Percentiles rank a stretch among this genome's conserved stretches.
These are phyloP conservation scores for Brassica incana DNA, from an alignment of 345 rosid species.

Conservation along the genomic window DNA sequence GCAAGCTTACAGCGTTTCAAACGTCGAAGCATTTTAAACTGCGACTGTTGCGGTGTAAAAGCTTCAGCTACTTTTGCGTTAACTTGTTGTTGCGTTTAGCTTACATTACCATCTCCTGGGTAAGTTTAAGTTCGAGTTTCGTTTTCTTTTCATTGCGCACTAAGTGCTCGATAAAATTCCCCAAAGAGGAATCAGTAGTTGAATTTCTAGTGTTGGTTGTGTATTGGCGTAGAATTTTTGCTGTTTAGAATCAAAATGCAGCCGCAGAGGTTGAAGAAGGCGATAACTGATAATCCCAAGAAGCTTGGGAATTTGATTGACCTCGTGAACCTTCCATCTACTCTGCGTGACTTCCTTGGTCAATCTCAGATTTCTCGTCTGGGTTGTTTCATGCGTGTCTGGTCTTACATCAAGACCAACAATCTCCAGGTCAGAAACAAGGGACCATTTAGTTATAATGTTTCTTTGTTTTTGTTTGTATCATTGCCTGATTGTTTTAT, in stretches of 20 bases:
- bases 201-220: neutral
- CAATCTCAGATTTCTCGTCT: constrained; percentile 87
- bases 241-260: constrained; percentile 50
- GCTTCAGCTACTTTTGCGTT: neutral
- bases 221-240: constrained; percentile 5
- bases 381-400: constrained; percentile 84
- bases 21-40: neutral
- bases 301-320: constrained; percentile 80
- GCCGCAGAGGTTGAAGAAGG: constrained; percentile 71
- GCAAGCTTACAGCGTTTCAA: constrained; percentile 2
- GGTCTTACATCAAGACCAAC: constrained; percentile 84
- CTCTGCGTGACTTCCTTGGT: constrained; percentile 81
- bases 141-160: neutral
- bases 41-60: neutral
- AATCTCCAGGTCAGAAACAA: constrained; percentile 67
- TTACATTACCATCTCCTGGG: neutral
- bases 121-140: neutral
- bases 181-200: neutral
- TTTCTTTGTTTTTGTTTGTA: neutral
- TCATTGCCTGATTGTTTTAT: constrained; percentile 7
- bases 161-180: constrained; percentile 40
- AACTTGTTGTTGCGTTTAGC: neutral
- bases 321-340: constrained; percentile 85
- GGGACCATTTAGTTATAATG: neutral
- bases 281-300: constrained; percentile 71